Percentiles rank a stretch among this genome's conserved stretches.
phyloP scores from a whole-genome alignment of 2,329 filamentous ascomycete species.

The Chrysoporthe deuterocubensis region DNA sequence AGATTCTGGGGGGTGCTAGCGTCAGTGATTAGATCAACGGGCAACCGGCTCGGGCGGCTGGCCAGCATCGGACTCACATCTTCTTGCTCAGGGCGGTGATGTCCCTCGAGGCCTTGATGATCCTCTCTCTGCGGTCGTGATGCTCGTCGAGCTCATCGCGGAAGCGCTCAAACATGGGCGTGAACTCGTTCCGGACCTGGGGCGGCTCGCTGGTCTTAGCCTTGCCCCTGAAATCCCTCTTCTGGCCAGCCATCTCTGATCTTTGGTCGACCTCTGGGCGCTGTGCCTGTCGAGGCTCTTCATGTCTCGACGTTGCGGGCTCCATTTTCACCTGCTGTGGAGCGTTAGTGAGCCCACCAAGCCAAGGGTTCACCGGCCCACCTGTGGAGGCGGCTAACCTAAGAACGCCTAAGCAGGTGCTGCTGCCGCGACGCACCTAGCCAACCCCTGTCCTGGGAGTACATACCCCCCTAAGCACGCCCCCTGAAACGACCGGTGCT shows the following conservation, averaged over 20 bases:
- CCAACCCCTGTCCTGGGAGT: background rate
- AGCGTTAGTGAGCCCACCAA: no score
- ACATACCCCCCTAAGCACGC: background rate
- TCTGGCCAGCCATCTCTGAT: conserved; percentile 48
- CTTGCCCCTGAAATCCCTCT: conserved; percentile 59
- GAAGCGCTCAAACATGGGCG: conserved; percentile 83
- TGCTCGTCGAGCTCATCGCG: conserved; percentile 90
- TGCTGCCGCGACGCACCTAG: background rate
- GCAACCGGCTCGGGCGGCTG: background rate
- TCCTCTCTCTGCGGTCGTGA: conserved; percentile 86
- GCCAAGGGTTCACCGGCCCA: no score
- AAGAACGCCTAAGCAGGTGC: background rate
- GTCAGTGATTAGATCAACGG: background rate
- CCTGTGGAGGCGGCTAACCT: no score
- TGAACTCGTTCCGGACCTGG: conserved; percentile 50
- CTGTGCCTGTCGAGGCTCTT: background rate
- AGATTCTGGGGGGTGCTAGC: conserved; percentile 64
- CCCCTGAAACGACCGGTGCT: conserved; percentile 6
- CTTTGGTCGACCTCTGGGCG: conserved; percentile 1
- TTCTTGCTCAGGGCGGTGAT: conserved; percentile 96
- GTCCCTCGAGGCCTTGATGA: conserved; percentile 90
- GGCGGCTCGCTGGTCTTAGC: conserved; percentile 42
- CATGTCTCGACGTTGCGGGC: background rate
- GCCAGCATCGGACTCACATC: conserved; percentile 63
- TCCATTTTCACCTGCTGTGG: background rate